These are phyloP conservation scores for Penicillium sp. DNA, from an alignment of 2,329 filamentous ascomycete genomes.

Conservation along the genomic window DNA sequence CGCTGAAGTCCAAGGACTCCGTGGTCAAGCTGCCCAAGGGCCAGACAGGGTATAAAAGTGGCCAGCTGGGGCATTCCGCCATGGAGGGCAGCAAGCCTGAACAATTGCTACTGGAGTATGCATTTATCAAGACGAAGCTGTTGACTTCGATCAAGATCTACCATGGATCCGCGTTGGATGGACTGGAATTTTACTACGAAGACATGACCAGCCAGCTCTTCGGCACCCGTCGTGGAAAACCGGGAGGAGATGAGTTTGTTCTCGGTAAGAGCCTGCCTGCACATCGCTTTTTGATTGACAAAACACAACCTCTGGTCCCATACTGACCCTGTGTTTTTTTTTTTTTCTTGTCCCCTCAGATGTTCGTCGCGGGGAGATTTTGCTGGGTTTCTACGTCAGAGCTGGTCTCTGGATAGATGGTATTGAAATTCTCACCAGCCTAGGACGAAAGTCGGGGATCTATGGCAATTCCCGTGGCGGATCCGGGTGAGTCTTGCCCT, in stretches of 20 bases:
- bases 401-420: conserved; percentile 78
- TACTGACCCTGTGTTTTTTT: conserved; percentile 12
- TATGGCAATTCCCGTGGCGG: conserved; percentile 79
- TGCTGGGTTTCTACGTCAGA: conserved; percentile 79
- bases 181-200: conserved; percentile 89
- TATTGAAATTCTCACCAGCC: conserved; percentile 80
- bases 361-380: conserved; percentile 73
- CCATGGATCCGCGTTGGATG: conserved; percentile 70
- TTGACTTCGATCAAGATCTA: conserved; percentile 71
- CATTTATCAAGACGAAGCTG: conserved; percentile 62
- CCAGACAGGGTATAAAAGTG: conserved; percentile 68
- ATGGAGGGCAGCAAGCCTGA: conserved; percentile 64
- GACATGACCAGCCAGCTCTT: conserved; percentile 79
- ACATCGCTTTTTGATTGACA: background rate
- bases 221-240: conserved; percentile 68
- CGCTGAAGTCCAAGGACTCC: conserved; percentile 64
- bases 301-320: background rate
- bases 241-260: conserved; percentile 66
- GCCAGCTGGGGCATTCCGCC: conserved; percentile 64
- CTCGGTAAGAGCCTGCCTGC: conserved; percentile 53
- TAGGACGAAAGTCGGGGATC: conserved; percentile 76
- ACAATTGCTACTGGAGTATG: conserved; percentile 69
- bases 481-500: conserved; percentile 60
- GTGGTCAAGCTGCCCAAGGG: conserved; percentile 69
- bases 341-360: conserved; percentile 46